A percentile compares a stretch with the other conserved stretches of the same genome.
phyloP scores from a whole-genome alignment of 1,139 yeast species.

The Wickerhamiella pararugosa region DNA sequence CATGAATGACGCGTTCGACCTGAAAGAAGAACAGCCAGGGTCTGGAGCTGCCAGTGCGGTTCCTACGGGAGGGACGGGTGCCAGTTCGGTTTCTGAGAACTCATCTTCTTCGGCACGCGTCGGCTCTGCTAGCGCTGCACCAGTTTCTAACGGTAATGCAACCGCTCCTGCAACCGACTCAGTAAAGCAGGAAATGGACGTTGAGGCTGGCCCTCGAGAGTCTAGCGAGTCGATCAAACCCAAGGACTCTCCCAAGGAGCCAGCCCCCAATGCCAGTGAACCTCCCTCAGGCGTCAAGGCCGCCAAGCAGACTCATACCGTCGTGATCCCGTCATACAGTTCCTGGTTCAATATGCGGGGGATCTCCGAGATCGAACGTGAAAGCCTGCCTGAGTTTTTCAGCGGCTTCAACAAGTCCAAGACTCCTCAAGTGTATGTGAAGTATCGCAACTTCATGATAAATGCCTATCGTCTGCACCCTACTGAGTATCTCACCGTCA shows the following conservation, averaged over 20 bases:
- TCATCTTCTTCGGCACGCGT: too few relatives aligned
- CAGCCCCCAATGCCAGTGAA: neutral
- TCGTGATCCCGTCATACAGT: slow-evolving; percentile 87
- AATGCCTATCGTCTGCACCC: slow-evolving; percentile 88
- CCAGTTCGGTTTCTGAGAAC: too few relatives aligned
- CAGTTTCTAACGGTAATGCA: too few relatives aligned
- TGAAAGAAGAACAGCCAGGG: too few relatives aligned
- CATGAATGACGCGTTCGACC: too few relatives aligned
- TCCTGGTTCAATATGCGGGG: slow-evolving; percentile 73
- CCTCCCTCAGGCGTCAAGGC: neutral
- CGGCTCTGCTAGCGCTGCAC: too few relatives aligned
- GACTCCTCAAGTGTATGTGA: slow-evolving; percentile 74
- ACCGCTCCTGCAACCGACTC: too few relatives aligned
- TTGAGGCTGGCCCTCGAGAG: slow-evolving; percentile 8
- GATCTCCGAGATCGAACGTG: slow-evolving; percentile 49
- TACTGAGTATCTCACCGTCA: slow-evolving; percentile 77
- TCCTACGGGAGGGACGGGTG: too few relatives aligned
- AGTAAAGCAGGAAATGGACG: slow-evolving; percentile 4
- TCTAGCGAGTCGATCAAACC: neutral
- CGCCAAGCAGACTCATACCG: slow-evolving; percentile 57
- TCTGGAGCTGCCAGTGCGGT: too few relatives aligned
- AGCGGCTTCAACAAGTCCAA: slow-evolving; percentile 60
- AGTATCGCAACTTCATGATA: slow-evolving; percentile 86
- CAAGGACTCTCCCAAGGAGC: neutral
- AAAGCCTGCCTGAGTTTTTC: slow-evolving; percentile 86